Percentiles rank a stretch among this genome's conserved stretches.
Conservation (phyloP, 352 stramenopile genomes). For the Blastocystis sp. region DNA sequence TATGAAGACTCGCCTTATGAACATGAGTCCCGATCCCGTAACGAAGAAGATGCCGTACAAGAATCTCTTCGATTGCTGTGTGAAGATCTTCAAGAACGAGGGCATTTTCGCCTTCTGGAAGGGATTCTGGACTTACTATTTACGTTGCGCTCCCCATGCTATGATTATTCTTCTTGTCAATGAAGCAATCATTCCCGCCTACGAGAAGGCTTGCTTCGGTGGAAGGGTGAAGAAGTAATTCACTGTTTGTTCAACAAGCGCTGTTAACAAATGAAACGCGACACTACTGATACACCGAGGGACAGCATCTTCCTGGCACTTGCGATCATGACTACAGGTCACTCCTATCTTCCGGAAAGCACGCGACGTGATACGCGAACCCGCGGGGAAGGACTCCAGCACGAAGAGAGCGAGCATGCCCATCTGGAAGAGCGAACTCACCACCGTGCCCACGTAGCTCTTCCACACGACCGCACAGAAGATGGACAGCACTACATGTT, state of each 20-base stretch:
- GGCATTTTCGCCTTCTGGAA: constrained; percentile 92
- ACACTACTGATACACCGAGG: constrained; percentile 4
- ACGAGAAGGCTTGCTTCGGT: constrained; percentile 48
- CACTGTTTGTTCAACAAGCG: constrained; percentile 55
- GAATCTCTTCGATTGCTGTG: constrained; percentile 91
- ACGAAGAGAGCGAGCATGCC: constrained; percentile 55
- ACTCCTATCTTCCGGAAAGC: not conserved
- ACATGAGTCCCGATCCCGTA: constrained; percentile 89
- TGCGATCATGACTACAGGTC: constrained; percentile 26
- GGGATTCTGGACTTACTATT: constrained; percentile 97
- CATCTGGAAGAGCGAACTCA: constrained; percentile 54
- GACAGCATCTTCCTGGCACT: constrained; percentile 34
- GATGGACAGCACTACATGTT: constrained; percentile 44
- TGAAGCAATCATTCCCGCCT: constrained; percentile 78
- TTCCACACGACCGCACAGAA: constrained; percentile 58
- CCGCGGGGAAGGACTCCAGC: constrained; percentile 55
- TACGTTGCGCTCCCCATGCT: constrained; percentile 94
- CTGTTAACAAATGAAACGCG: constrained; percentile 14
- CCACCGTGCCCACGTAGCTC: constrained; percentile 51
- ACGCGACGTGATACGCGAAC: constrained; percentile 38
- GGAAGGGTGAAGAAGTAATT: constrained; percentile 46
- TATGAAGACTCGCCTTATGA: constrained; percentile 97
- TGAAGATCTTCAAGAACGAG: constrained; percentile 92
- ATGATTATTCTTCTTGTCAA: constrained; percentile 99
- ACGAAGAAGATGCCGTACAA: constrained; percentile 91